Evolutionary conservation across 768 basidiomycete species (phyloP), one percentile per base, ranked within the genome.

Genomic region (Termitomyces sp.): DNA sequence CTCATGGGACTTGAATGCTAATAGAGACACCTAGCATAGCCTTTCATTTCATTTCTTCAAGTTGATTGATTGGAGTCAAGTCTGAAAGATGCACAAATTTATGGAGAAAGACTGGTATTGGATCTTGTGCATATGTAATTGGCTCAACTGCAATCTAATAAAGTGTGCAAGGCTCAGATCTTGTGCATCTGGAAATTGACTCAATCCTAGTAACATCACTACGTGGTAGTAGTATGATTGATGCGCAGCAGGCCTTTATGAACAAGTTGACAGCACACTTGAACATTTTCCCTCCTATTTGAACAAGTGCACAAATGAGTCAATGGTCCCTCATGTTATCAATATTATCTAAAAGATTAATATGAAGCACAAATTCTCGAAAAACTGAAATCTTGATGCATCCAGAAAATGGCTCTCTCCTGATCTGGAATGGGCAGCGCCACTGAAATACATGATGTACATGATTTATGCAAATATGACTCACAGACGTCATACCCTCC

Each of bases 401-500:
- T 41, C 41, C 49, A 50, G 12, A 50, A 36, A 51, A 51, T 51
- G 33, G 49, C 49, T 50, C 48, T 41, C 20, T 37, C 15, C 24
- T 6, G 37, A 53, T 53, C 37, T 41, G 41, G 9, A 16, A 24
- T 33, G 18, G 13, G 13, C 50, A 53, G 22, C 53, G 41, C 41
- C 41, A 54, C 42, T 51, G 49, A 58, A 58, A 58, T 41, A 56
- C 15, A 15, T 15, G 3, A 41, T 18, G 47, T 18, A 9, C 47
- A 53, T 27, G 51, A 39, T n/a, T 37, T n/a, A n/a, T 46, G 55
- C 46, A 57, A 2, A 50, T 20, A 24, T 58, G 42, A 53, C 57
- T 39, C 56, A 33, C 45, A 11, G 54, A 61, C 60, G 60, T 61
- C 60, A 61, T 58, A 30, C 18, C 31, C 31, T 39, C 5, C 13